These are phyloP conservation scores for Fusarium marasasianum DNA, from an alignment of 2,329 filamentous ascomycete genomes.

Conservation along the genomic window DNA sequence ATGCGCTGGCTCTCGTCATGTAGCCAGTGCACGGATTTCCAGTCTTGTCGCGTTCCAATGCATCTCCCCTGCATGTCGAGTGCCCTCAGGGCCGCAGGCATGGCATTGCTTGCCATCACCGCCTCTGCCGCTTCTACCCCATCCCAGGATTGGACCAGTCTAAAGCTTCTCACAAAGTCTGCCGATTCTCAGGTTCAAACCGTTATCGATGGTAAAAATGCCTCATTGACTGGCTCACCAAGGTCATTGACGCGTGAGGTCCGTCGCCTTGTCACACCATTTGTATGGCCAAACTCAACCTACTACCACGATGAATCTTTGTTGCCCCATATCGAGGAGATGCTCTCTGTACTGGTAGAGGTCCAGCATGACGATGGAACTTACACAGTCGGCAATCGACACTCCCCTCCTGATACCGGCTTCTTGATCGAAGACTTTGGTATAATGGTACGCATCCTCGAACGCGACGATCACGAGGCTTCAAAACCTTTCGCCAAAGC, in stretches of 20 bases:
- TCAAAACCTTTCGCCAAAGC: background rate
- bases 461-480: background rate
- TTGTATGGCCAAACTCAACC: constrained; percentile 5
- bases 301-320: constrained; percentile 14
- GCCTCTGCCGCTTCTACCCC: background rate
- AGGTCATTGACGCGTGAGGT: constrained; percentile 5
- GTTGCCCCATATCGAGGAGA: background rate
- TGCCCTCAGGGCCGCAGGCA: background rate
- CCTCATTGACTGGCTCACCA: background rate
- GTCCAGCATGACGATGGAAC: constrained; percentile 9
- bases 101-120: background rate
- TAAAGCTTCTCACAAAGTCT: background rate
- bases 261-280: constrained; percentile 8
- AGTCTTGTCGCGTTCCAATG: background rate
- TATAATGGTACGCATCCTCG: constrained; percentile 18
- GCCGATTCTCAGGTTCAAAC: background rate
- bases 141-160: background rate
- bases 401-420: constrained; percentile 14
- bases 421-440: constrained; percentile 20
- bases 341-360: background rate
- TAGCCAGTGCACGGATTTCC: background rate
- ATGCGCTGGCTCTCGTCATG: background rate
- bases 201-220: background rate
- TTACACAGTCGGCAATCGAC: constrained; percentile 13
- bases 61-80: background rate